phyloP scores from a whole-genome alignment of 208 protist species.

The Porcisia hertigi region DNA sequence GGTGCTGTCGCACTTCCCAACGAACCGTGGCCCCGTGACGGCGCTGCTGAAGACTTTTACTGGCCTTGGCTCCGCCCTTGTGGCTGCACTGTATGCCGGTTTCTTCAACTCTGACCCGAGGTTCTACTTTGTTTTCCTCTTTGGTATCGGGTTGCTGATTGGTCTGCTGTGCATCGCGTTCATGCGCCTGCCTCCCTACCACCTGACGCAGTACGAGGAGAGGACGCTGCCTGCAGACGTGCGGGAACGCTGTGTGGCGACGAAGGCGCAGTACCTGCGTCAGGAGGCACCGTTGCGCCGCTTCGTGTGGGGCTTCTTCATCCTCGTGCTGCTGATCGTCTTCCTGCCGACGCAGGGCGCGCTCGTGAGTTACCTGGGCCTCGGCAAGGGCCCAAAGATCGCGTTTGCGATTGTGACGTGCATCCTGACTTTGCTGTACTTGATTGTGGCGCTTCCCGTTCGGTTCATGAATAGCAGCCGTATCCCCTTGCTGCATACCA shows the following conservation, averaged over 20 bases:
- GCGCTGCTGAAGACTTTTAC: slow-evolving; percentile 49
- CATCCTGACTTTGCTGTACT: slow-evolving; percentile 1
- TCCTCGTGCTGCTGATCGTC: slow-evolving; percentile 34
- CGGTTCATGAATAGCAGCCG: too few relatives aligned
- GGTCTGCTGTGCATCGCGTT: slow-evolving; percentile 26
- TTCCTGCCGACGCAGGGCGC: slow-evolving; percentile 34
- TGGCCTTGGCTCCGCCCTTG: slow-evolving; percentile 47
- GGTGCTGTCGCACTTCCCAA: slow-evolving; percentile 45
- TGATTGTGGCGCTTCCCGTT: background rate
- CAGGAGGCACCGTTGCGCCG: slow-evolving; percentile 41
- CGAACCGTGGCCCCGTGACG: slow-evolving; percentile 35
- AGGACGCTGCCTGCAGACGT: slow-evolving; percentile 25
- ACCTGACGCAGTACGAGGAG: slow-evolving; percentile 33
- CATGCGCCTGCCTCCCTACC: slow-evolving; percentile 41
- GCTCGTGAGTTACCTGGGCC: slow-evolving; percentile 32
- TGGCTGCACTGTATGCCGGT: slow-evolving; percentile 36
- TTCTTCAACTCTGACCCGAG: slow-evolving; percentile 28
- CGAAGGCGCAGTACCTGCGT: slow-evolving; percentile 31
- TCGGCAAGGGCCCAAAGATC: slow-evolving; percentile 7
- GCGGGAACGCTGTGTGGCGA: slow-evolving; percentile 17
- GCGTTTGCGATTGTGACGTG: slow-evolving; percentile 2
- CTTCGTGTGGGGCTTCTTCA: slow-evolving; percentile 40
- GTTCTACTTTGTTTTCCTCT: slow-evolving; percentile 43
- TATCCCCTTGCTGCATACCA: background rate
- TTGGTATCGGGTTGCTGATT: slow-evolving; percentile 3